A percentile compares a stretch with the other conserved stretches of the same genome.
Evolutionary conservation across 2,329 filamentous ascomycete species (phyloP).

Genomic region (Onygenales sp.): DNA sequence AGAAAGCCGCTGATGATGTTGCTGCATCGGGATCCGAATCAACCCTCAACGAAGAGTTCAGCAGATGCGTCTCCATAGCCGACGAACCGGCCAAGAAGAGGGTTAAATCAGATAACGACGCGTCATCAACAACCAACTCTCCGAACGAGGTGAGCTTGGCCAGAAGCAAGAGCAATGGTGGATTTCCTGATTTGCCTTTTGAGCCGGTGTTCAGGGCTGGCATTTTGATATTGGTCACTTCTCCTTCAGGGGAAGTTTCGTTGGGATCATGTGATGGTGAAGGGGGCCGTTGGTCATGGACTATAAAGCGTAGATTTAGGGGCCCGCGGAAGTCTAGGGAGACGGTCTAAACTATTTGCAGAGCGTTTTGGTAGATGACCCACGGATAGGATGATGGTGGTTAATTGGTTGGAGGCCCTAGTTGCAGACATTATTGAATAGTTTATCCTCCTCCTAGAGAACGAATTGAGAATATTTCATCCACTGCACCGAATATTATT

Average conservation of each 20-base stretch:
- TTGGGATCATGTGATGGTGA: constrained; percentile 10
- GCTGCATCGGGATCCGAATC: background rate
- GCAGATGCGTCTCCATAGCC: background rate
- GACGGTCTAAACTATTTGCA: background rate
- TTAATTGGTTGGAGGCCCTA: no score
- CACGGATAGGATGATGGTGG: no score
- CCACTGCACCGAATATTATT: no score
- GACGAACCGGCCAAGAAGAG: background rate
- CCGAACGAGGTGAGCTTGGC: background rate
- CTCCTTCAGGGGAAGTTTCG: constrained; percentile 8
- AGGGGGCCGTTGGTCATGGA: background rate
- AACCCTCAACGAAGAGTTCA: background rate
- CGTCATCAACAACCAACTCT: background rate
- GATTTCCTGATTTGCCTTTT: constrained; percentile 2
- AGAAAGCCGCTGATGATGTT: background rate
- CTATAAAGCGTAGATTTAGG: background rate
- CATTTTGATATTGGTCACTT: constrained; percentile 12
- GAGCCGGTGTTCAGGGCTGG: constrained; percentile 9
- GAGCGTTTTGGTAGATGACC: no score
- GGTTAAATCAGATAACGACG: constrained; percentile 1
- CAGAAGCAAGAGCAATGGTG: background rate
- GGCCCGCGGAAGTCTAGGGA: background rate
- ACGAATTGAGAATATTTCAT: no score
- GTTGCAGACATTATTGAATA: no score
- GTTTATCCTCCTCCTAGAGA: no score